phyloP scores from a whole-genome alignment of 768 basidiomycete genomes.

The Hypsizygus marmoreus region DNA sequence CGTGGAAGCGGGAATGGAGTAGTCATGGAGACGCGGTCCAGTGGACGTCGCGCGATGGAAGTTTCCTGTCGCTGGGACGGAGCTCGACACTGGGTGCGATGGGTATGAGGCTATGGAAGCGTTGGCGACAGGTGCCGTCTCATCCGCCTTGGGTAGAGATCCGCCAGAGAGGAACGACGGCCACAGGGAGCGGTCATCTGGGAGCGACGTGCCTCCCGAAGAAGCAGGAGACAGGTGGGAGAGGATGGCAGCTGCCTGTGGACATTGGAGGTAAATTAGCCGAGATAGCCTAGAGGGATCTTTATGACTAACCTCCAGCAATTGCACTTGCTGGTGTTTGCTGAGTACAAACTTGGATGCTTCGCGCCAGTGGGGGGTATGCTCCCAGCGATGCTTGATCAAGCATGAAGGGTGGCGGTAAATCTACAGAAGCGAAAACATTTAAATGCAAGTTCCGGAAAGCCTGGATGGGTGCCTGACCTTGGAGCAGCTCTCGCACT shows the following conservation, averaged over 20 bases:
- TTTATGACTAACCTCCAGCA: slow-evolving; percentile 72
- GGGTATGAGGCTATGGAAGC: slow-evolving; percentile 15
- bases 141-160: slow-evolving; percentile 54
- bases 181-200: slow-evolving; percentile 94
- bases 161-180: slow-evolving; percentile 81
- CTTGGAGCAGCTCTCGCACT: slow-evolving; percentile 95
- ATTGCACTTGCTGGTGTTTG: slow-evolving; percentile 97
- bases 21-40: slow-evolving; percentile 70
- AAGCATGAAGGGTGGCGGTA: slow-evolving; percentile 93
- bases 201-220: slow-evolving; percentile 71
- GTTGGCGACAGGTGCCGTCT: slow-evolving; percentile 9
- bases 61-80: slow-evolving; percentile 45
- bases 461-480: slow-evolving; percentile 39
- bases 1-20: slow-evolving; percentile 46
- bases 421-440: slow-evolving; percentile 45
- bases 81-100: slow-evolving; percentile 45
- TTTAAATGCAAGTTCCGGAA: slow-evolving; percentile 10
- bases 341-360: slow-evolving; percentile 86
- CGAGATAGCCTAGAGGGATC: background rate
- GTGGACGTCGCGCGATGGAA: slow-evolving; percentile 31
- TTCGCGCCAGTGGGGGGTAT: slow-evolving; percentile 94
- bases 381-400: slow-evolving; percentile 98
- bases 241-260: slow-evolving; percentile 90
- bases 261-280: slow-evolving; percentile 4
- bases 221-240: slow-evolving; percentile 76